Conservation (phyloP, 1,139 yeast species). For the Nakaseomyces glabratus region DNA sequence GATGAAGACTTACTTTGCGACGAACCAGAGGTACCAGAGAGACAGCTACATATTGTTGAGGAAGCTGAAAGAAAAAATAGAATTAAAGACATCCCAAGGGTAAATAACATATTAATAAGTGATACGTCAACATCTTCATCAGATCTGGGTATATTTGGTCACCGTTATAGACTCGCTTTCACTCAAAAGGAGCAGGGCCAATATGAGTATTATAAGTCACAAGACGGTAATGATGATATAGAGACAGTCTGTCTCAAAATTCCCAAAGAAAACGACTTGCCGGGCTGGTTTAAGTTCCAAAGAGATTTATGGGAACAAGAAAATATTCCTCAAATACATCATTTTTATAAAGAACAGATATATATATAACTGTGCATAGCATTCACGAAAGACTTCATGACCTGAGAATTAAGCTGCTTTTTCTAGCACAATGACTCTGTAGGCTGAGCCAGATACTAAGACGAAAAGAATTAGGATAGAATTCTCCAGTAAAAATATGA, state of each 20-base stretch:
- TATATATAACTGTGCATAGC: constrained; percentile 14
- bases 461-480: too few relatives aligned
- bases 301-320: constrained; percentile 56
- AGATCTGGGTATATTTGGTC: constrained; percentile 28
- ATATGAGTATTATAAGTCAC: constrained; percentile 24
- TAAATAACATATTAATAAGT: constrained; percentile 4
- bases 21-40: constrained; percentile 27
- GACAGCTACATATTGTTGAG: constrained; percentile 22
- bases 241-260: constrained; percentile 37
- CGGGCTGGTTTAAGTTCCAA: constrained; percentile 61
- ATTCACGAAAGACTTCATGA: constrained; percentile 2
- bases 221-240: constrained; percentile 9
- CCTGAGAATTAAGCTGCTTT: neutral
- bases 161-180: constrained; percentile 28
- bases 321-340: constrained; percentile 27
- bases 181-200: constrained; percentile 26
- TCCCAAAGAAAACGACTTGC: constrained; percentile 55
- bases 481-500: too few relatives aligned
- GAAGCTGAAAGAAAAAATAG: constrained; percentile 16
- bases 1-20: constrained; percentile 26
- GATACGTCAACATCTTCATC: constrained; percentile 19
- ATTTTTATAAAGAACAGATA: constrained; percentile 28
- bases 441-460: too few relatives aligned
- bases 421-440: too few relatives aligned
- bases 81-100: constrained; percentile 7